Percentiles rank a stretch among this genome's conserved stretches.
phyloP scores from a whole-genome alignment of 116 monocot species.

The Cymodocea nodosa region DNA sequence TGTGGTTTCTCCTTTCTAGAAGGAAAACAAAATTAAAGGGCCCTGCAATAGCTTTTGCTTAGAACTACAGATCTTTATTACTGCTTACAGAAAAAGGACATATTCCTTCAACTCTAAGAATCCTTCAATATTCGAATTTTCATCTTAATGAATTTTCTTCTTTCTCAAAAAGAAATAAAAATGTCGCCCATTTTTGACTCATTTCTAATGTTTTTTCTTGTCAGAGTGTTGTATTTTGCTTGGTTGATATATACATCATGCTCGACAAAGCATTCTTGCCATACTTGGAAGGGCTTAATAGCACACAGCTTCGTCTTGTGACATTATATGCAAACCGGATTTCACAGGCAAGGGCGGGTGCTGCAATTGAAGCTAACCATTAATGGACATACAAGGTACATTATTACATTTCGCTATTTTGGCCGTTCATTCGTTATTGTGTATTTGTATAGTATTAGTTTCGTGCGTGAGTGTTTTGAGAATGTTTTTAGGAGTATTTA shows the following conservation, averaged over 20 bases:
- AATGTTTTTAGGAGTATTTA: too few relatives aligned
- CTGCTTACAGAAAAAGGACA: too few relatives aligned
- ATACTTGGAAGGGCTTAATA: slow-evolving; percentile 77
- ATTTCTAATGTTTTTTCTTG: neutral
- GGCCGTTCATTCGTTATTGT: slow-evolving; percentile 19
- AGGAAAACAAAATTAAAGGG: too few relatives aligned
- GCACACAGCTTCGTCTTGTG: slow-evolving; percentile 83
- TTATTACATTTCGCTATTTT: neutral
- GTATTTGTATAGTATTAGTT: slow-evolving; percentile 24
- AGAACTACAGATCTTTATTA: too few relatives aligned
- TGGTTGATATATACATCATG: slow-evolving; percentile 98
- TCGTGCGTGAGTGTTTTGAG: too few relatives aligned
- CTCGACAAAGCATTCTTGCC: slow-evolving; percentile 88
- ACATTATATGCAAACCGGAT: slow-evolving; percentile 94
- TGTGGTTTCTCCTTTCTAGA: too few relatives aligned
- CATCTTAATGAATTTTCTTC: too few relatives aligned
- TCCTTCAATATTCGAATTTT: too few relatives aligned
- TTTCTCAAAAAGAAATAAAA: too few relatives aligned
- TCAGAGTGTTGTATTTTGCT: slow-evolving; percentile 96
- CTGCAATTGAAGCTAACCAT: slow-evolving; percentile 30
- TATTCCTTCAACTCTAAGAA: too few relatives aligned
- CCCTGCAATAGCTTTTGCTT: too few relatives aligned
- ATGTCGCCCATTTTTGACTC: neutral
- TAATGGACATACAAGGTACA: slow-evolving; percentile 1
- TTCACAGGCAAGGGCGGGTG: slow-evolving; percentile 79